A percentile compares a stretch with the other conserved stretches of the same genome.
These are phyloP conservation scores for Coprinellus aureogranulatus DNA, from an alignment of 768 basidiomycete species.

Conservation along the genomic window DNA sequence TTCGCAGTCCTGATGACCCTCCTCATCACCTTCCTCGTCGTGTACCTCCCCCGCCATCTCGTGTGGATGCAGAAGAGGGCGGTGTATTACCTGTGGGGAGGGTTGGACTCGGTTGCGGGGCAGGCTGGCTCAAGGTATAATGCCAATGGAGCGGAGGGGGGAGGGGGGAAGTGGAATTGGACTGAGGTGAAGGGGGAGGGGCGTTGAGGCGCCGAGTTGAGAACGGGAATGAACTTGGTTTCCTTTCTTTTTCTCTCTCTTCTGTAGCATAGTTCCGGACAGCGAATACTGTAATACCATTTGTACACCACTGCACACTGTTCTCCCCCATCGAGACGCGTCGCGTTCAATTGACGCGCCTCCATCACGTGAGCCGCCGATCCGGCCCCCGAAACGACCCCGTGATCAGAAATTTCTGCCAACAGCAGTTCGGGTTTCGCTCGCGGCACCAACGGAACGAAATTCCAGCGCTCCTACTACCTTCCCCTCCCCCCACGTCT, in stretches of 20 bases:
- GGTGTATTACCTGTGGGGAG: slow-evolving; percentile 63
- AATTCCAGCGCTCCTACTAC: too few species aligned
- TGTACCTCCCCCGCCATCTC: slow-evolving; percentile 60
- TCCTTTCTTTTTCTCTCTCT: too few species aligned
- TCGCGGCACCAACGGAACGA: too few species aligned
- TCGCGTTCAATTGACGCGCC: background rate
- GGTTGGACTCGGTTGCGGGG: background rate
- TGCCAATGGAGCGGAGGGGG: background rate
- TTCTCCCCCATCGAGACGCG: background rate
- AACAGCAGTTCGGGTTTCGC: background rate
- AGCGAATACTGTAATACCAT: too few species aligned
- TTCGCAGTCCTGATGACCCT: slow-evolving; percentile 39
- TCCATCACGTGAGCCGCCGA: background rate
- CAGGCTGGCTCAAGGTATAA: background rate
- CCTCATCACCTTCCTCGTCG: slow-evolving; percentile 48
- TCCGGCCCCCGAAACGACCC: background rate
- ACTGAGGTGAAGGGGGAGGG: too few species aligned
- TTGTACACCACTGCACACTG: background rate
- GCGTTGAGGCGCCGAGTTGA: too few species aligned
- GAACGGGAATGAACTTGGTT: too few species aligned
- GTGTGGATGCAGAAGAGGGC: slow-evolving; percentile 49
- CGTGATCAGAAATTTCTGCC: background rate
- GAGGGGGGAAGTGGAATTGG: too few species aligned
- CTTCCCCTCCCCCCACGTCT: background rate
- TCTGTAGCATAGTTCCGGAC: too few species aligned